These are phyloP conservation scores for Malassezia brasiliensis DNA, from an alignment of 1,284 basidiomycete genomes.

Conservation along the genomic window DNA sequence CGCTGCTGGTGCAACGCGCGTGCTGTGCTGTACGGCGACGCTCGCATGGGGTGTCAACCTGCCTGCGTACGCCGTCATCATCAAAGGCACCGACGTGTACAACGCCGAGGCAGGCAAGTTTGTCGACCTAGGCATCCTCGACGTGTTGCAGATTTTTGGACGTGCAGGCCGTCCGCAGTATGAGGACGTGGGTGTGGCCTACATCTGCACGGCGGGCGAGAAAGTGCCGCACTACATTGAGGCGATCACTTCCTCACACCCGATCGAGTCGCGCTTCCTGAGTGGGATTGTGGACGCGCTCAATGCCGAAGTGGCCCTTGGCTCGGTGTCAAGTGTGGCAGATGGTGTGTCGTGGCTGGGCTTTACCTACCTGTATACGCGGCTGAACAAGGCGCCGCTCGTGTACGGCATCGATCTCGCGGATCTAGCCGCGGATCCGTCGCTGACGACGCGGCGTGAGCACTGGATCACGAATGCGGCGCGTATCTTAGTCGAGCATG, in stretches of 20 bases:
- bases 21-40: conserved; percentile 94
- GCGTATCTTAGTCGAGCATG: conserved; percentile 60
- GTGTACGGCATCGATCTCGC: conserved; percentile 75
- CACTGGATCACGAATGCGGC: conserved; percentile 66
- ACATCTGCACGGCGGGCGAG: conserved; percentile 87
- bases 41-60: conserved; percentile 99
- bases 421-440: conserved; percentile 64
- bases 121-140: conserved; percentile 84
- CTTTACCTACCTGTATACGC: conserved; percentile 92
- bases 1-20: conserved; percentile 76
- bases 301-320: conserved; percentile 90
- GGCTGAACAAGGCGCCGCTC: conserved; percentile 86
- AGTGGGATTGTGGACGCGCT: conserved; percentile 79
- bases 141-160: conserved; percentile 92
- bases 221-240: conserved; percentile 87
- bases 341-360: conserved; percentile 93
- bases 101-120: conserved; percentile 53
- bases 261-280: conserved; percentile 86
- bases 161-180: conserved; percentile 92
- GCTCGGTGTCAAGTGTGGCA: conserved; percentile 75
- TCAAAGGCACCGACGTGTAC: conserved; percentile 97
- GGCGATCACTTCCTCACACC: conserved; percentile 75
- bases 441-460: conserved; percentile 64
- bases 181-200: conserved; percentile 89
- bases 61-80: conserved; percentile 89